Evolutionary conservation across 768 basidiomycete species (phyloP).

Genomic region (Obba rivulosa): DNA sequence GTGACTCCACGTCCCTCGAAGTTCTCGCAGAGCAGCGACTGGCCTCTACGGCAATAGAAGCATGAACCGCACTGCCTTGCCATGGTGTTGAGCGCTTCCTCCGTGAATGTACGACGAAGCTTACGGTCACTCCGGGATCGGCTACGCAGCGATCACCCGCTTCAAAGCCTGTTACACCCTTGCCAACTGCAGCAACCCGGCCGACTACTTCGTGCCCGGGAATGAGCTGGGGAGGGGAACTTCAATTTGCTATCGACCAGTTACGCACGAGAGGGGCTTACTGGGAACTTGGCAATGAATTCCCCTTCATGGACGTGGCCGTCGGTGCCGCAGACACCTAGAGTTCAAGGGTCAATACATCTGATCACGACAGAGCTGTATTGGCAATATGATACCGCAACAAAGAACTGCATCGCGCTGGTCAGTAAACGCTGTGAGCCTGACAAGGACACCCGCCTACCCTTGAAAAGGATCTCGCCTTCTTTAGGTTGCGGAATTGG

Average conservation of each 20-base stretch:
- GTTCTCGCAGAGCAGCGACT: slow-evolving; percentile 78
- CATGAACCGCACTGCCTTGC: slow-evolving; percentile 66
- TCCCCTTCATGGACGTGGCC: slow-evolving; percentile 59
- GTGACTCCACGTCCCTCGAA: slow-evolving; percentile 80
- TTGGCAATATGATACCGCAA: slow-evolving; percentile 6
- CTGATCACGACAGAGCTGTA: not conserved
- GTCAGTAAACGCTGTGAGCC: too few relatives aligned
- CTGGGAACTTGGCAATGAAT: slow-evolving; percentile 68
- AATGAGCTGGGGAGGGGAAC: slow-evolving; percentile 45
- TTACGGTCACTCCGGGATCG: slow-evolving; percentile 68
- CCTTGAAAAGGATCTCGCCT: slow-evolving; percentile 74
- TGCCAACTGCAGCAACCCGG: slow-evolving; percentile 65
- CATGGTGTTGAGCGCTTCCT: not conserved
- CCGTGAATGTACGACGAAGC: slow-evolving; percentile 20
- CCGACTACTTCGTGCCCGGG: slow-evolving; percentile 79
- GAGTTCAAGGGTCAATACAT: not conserved
- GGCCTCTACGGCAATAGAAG: slow-evolving; percentile 85
- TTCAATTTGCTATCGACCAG: not conserved
- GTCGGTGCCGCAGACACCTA: slow-evolving; percentile 68
- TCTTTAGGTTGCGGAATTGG: slow-evolving; percentile 61
- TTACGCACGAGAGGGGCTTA: slow-evolving; percentile 23
- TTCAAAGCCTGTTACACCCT: slow-evolving; percentile 71
- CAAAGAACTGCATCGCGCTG: too few relatives aligned
- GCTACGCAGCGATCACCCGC: slow-evolving; percentile 82
- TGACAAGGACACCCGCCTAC: too few relatives aligned